Evolutionary conservation across 179 eudicot species (phyloP).

Genomic region (Beta macrorhiza): DNA sequence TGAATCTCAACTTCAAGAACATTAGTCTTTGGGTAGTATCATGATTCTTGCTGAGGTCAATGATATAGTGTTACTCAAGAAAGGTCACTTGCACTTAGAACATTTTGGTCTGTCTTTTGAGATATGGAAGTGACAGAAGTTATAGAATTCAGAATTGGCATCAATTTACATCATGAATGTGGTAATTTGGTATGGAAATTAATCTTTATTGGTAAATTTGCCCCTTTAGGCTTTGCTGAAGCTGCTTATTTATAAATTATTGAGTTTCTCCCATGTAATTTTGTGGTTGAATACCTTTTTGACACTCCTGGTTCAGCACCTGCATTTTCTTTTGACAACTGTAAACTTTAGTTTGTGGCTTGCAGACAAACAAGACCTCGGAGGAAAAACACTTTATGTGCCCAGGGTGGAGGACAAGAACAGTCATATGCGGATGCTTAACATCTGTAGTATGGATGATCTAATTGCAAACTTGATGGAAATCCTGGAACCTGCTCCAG

Average conservation of each 20-base stretch:
- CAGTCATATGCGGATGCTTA: constrained; percentile 86
- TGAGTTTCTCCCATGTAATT: neutral
- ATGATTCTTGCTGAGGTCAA: neutral
- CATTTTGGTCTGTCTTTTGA: neutral
- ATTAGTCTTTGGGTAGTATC: neutral
- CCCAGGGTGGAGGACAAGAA: constrained; percentile 97
- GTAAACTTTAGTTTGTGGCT: constrained; percentile 12
- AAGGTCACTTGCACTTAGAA: neutral
- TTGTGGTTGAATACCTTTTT: neutral
- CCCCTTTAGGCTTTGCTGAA: neutral
- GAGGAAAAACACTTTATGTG: constrained; percentile 63
- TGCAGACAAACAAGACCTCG: constrained; percentile 24
- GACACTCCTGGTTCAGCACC: constrained; percentile 5
- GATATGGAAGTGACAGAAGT: neutral
- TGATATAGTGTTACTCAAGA: neutral
- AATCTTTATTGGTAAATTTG: neutral
- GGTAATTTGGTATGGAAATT: neutral
- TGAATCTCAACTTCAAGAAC: neutral
- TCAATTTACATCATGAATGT: neutral
- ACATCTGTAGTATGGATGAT: constrained; percentile 67
- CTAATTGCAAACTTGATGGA: constrained; percentile 87
- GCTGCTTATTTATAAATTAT: neutral
- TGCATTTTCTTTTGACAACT: constrained; percentile 2
- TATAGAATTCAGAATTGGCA: neutral
- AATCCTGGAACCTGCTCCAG: constrained; percentile 81